phyloP scores from a whole-genome alignment of 1,284 basidiomycete species.

The Tetrapyrgos nigripes region DNA sequence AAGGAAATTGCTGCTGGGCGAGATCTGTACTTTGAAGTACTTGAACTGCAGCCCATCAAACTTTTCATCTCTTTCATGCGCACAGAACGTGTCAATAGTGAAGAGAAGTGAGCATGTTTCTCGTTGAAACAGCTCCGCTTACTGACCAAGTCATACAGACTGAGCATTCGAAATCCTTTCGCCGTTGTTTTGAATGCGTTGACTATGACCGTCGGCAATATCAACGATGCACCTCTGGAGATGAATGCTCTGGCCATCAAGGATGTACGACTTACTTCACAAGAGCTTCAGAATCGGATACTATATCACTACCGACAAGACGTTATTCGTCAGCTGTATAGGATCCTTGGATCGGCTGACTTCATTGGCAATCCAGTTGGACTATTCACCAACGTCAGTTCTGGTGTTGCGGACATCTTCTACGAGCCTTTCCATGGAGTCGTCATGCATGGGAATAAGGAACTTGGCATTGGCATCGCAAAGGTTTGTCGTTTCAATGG shows the following conservation, averaged over 20 bases:
- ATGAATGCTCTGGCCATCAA: constrained; percentile 96
- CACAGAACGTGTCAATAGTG: constrained; percentile 91
- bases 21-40: constrained; percentile 94
- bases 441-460: constrained; percentile 96
- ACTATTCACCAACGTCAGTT: constrained; percentile 98
- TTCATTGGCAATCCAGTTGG: constrained; percentile 95
- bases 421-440: constrained; percentile 99
- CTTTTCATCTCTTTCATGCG: constrained; percentile 97
- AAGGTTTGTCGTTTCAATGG: constrained; percentile 64
- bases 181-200: constrained; percentile 95
- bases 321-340: constrained; percentile 92
- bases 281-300: constrained; percentile 87
- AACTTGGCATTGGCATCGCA: constrained; percentile 96
- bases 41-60: constrained; percentile 96
- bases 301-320: constrained; percentile 96
- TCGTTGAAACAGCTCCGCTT: constrained; percentile 5
- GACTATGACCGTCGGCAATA: constrained; percentile 97
- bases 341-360: constrained; percentile 96
- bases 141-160: constrained; percentile 43
- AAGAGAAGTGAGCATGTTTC: constrained; percentile 77
- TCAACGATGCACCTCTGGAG: constrained; percentile 96
- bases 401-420: constrained; percentile 98
- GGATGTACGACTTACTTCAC: constrained; percentile 89
- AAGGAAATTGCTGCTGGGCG: constrained; percentile 65
- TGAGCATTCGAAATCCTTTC: constrained; percentile 89